phyloP scores from a whole-genome alignment of 2,329 filamentous ascomycete genomes.

The Penicillium sp. region DNA sequence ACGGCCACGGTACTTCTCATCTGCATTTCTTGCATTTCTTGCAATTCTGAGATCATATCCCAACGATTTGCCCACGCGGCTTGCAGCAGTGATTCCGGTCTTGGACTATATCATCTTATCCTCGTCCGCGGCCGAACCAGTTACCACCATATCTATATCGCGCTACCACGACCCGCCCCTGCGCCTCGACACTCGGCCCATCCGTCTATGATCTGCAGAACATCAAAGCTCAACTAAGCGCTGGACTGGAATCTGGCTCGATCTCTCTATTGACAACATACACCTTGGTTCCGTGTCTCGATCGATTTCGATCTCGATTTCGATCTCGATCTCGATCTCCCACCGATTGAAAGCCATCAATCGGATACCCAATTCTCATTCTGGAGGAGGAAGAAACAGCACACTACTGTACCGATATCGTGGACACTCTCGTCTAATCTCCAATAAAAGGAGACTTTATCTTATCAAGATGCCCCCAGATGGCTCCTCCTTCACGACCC shows the following conservation, averaged over 20 bases:
- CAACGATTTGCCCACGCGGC: conserved; percentile 16
- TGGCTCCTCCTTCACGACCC: conserved; percentile 51
- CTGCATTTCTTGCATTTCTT: conserved; percentile 14
- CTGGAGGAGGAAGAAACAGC: neutral
- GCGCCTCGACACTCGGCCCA: conserved; percentile 13
- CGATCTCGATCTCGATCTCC: neutral
- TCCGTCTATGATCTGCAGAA: conserved; percentile 23
- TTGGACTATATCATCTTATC: neutral
- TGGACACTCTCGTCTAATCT: neutral
- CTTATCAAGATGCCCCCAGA: conserved; percentile 49
- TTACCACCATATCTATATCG: conserved; percentile 5
- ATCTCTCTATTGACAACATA: neutral
- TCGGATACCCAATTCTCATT: neutral
- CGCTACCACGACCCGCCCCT: conserved; percentile 16
- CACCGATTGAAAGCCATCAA: neutral
- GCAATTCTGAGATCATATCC: conserved; percentile 20
- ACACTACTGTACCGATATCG: neutral
- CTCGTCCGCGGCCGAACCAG: neutral
- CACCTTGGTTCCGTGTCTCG: neutral
- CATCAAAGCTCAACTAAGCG: conserved; percentile 1
- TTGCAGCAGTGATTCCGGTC: neutral
- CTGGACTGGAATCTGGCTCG: neutral
- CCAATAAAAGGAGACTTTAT: neutral
- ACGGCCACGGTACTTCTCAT: conserved; percentile 11
- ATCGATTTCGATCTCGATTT: neutral